A percentile compares a stretch with the other conserved stretches of the same genome.
Evolutionary conservation across 805 yeast species (phyloP).

Genomic region (Wickerhamomyces queroliae): DNA sequence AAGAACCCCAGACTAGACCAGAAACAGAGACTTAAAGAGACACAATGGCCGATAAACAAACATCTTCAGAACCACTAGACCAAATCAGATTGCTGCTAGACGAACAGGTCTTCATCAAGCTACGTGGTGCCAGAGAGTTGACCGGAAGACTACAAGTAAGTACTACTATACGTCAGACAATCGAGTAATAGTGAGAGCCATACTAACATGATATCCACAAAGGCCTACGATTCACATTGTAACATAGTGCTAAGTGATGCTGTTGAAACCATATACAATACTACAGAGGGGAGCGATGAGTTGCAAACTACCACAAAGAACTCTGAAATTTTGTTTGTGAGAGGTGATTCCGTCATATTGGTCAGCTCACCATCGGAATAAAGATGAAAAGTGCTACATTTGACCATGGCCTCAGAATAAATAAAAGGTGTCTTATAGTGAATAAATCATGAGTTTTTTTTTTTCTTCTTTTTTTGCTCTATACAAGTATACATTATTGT

Average conservation of each 20-base stretch:
- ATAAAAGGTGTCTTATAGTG: conserved; percentile 1
- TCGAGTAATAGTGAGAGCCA: neutral
- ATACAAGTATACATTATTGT: too few relatives aligned
- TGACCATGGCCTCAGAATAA: neutral
- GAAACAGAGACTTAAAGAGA: neutral
- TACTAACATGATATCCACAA: conserved; percentile 3
- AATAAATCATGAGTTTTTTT: neutral
- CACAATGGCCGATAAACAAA: conserved; percentile 10
- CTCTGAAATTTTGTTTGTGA: conserved; percentile 86
- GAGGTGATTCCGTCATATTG: conserved; percentile 96
- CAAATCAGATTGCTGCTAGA: conserved; percentile 80
- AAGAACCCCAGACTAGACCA: neutral
- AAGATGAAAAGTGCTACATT: too few relatives aligned
- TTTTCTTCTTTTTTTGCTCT: neutral
- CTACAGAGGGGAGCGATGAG: conserved; percentile 41
- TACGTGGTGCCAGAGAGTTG: conserved; percentile 92
- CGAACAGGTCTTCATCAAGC: conserved; percentile 79
- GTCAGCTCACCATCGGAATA: conserved; percentile 46
- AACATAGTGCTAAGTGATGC: conserved; percentile 94
- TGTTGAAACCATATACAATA: conserved; percentile 66
- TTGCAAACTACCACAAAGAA: conserved; percentile 43
- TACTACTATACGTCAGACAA: conserved; percentile 2
- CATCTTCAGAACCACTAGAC: conserved; percentile 75
- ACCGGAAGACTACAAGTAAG: conserved; percentile 79
- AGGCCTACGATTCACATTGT: conserved; percentile 94